Conservation (phyloP, 768 basidiomycete species). For the Suillus sp. region DNA sequence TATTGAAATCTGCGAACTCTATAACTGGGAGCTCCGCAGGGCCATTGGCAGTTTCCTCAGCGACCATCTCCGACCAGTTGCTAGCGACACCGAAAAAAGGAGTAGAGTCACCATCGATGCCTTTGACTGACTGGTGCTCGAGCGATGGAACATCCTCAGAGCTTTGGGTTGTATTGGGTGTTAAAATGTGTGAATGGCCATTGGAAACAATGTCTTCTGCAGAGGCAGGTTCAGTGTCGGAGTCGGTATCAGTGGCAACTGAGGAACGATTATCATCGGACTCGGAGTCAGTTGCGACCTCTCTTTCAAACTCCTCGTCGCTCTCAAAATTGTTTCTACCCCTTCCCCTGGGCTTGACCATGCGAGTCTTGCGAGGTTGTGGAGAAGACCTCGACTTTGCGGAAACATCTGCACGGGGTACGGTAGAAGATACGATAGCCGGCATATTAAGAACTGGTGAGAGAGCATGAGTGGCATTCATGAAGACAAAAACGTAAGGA, state of each 20-base stretch:
- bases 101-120: constrained; percentile 35
- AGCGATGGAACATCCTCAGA: constrained; percentile 44
- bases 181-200: constrained; percentile 55
- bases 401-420: constrained; percentile 31
- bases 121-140: constrained; percentile 28
- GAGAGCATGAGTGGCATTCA: constrained; percentile 12
- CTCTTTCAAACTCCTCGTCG: constrained; percentile 79
- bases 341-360: constrained; percentile 64
- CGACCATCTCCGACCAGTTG: constrained; percentile 87
- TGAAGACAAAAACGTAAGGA: constrained; percentile 23
- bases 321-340: constrained; percentile 61
- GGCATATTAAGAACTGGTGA: constrained; percentile 45
- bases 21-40: constrained; percentile 74
- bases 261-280: constrained; percentile 62
- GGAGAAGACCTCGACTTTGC: constrained; percentile 36
- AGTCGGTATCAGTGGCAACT: constrained; percentile 61
- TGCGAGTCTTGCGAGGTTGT: constrained; percentile 38
- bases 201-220: constrained; percentile 59
- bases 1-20: constrained; percentile 67
- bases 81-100: constrained; percentile 58
- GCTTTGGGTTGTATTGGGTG: constrained; percentile 70
- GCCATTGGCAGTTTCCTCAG: constrained; percentile 66
- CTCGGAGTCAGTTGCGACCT: constrained; percentile 71
- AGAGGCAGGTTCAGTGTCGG: constrained; percentile 66
- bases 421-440: constrained; percentile 40